These are phyloP conservation scores for Pichia pseudocactophila DNA, from an alignment of 805 yeast species.

Conservation along the genomic window DNA sequence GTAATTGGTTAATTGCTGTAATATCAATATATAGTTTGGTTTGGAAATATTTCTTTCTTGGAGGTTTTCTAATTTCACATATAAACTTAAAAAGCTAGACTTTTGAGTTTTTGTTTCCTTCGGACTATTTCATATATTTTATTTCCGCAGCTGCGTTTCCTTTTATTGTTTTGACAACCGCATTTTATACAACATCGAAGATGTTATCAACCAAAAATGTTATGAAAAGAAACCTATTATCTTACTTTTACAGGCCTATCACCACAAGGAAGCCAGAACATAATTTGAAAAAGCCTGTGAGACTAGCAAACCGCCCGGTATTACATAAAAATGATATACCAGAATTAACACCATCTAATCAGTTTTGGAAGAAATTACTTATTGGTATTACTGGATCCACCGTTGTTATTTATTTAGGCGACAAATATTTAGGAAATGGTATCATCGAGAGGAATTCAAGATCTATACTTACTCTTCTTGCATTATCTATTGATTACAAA, in stretches of 20 bases:
- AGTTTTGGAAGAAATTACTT: conserved; percentile 5
- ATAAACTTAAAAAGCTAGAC: too few relatives aligned
- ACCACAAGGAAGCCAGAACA: not conserved
- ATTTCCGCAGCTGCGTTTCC: too few relatives aligned
- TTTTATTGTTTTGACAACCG: too few relatives aligned
- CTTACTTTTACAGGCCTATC: not conserved
- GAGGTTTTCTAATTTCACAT: too few relatives aligned
- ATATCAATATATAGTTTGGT: too few relatives aligned
- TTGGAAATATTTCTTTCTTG: too few relatives aligned
- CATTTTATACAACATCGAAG: too few relatives aligned
- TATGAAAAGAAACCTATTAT: not conserved
- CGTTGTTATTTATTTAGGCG: conserved; percentile 19
- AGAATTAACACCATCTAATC: not conserved
- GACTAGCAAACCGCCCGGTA: conserved; percentile 6
- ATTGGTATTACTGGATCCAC: conserved; percentile 14
- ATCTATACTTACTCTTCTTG: conserved; percentile 37
- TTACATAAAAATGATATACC: not conserved
- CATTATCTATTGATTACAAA: conserved; percentile 56
- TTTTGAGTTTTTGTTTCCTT: too few relatives aligned
- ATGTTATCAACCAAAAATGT: too few relatives aligned
- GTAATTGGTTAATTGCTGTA: too few relatives aligned
- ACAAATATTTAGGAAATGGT: conserved; percentile 35
- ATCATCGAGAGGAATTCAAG: conserved; percentile 43
- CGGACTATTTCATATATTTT: too few relatives aligned
- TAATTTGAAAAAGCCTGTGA: conserved; percentile 1